Evolutionary conservation across 2,329 filamentous ascomycete genomes (phyloP), one percentile per base, ranked within the genome.

Genomic region (Penicillium griseofulvum): DNA sequence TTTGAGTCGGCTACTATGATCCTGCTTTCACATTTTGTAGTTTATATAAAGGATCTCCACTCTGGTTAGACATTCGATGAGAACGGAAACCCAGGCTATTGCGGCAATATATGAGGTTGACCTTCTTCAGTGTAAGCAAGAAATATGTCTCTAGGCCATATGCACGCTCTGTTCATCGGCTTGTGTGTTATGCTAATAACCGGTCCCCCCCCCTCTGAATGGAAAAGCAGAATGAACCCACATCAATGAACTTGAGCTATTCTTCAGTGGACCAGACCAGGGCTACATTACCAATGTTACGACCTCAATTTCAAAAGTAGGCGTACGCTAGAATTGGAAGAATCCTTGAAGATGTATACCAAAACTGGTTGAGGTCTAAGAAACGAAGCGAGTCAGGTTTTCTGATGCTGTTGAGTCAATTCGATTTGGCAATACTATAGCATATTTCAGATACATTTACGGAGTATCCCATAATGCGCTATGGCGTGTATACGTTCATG

Each of bases 1-100:
- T 66, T 39, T 62, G 55, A 51, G 31, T 22, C 11, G 2, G 17
- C 3, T 5, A 16, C 19, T 9, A 34, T 22, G 17, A 4, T 45
- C 5, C 12, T 45, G 8, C 2, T 33, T 22, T 19, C 5, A 11
- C 14, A 4, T n/a, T 34, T 34, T 34, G 19, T 46, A 24, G 16
- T 22, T 26, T 5, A 19, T 19, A 11, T 22, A 2, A n/a, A 11
- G 5, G 7, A 8, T 22, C 3, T 41, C 7, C 16, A 16, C 22
- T 10, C 11, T 14, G 7, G 14, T 24, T 9, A 9, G n/a, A 1
- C 26, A 14, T 17, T 47, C 17, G 14, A 10, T 16, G 17, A 12
- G n/a, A 11, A 11, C 10, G 28, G 4, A 16, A 16, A 8, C 10
- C 1, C 6, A 31, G 2, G 16, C 12, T 5, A 6, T 22, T 10